Percentiles rank a stretch among this genome's conserved stretches.
These are phyloP conservation scores for Xylariomycetidae sp. DNA, from an alignment of 2,329 filamentous ascomycete genomes.

Conservation along the genomic window DNA sequence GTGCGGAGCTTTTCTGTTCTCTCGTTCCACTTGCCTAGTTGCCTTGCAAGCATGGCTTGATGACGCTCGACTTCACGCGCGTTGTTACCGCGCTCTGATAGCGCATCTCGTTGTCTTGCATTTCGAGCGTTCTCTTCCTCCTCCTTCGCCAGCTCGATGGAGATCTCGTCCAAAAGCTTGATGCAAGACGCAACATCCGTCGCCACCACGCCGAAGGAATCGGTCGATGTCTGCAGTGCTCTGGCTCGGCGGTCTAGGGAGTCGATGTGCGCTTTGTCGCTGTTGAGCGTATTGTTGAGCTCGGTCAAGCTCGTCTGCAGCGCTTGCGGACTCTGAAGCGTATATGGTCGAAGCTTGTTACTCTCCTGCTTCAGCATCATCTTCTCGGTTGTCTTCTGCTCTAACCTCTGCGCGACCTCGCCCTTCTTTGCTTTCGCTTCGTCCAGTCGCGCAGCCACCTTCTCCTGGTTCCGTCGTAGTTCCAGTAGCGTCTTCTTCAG, in stretches of 20 bases:
- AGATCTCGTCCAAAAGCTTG: conserved; percentile 82
- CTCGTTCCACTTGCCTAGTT: conserved; percentile 79
- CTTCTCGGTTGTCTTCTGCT: conserved; percentile 65
- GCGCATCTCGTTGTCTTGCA: conserved; percentile 73
- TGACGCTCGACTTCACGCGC: conserved; percentile 87
- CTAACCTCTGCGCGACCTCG: conserved; percentile 64
- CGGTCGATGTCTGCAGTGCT: conserved; percentile 83
- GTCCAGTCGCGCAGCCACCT: conserved; percentile 75
- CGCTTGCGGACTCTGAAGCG: conserved; percentile 77
- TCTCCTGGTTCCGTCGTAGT: conserved; percentile 74
- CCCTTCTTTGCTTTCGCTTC: conserved; percentile 75
- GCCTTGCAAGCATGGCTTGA: conserved; percentile 75
- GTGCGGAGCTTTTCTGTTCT: conserved; percentile 78
- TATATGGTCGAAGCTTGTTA: conserved; percentile 84
- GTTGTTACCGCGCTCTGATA: conserved; percentile 82
- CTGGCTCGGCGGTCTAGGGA: conserved; percentile 79
- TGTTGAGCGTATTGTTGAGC: conserved; percentile 68
- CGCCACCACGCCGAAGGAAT: conserved; percentile 79
- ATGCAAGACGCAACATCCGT: conserved; percentile 84
- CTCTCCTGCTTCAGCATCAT: conserved; percentile 75
- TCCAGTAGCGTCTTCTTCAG: conserved; percentile 77
- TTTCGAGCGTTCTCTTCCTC: conserved; percentile 83
- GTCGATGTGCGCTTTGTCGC: conserved; percentile 81
- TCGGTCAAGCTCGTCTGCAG: conserved; percentile 79
- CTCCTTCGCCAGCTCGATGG: conserved; percentile 78